A percentile compares a stretch with the other conserved stretches of the same genome.
Conservation (phyloP, 116 monocot species). For the Papilionanthe hybrid region DNA sequence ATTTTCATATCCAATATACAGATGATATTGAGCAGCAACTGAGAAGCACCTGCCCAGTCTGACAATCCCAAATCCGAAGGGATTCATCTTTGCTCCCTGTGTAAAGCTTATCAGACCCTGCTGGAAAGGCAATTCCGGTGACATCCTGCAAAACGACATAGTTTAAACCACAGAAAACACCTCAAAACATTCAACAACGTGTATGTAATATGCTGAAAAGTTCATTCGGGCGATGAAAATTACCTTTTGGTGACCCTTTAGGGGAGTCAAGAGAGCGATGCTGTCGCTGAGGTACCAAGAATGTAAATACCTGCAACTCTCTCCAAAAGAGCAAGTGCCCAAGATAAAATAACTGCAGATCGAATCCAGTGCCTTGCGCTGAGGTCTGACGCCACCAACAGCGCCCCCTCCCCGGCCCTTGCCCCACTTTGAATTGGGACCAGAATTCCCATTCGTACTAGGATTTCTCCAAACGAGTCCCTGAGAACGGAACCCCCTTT, state of each 20-base stretch:
- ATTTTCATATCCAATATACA: not conserved
- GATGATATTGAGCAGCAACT: not conserved
- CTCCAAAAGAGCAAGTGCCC: slow-evolving; percentile 65
- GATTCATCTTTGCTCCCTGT: slow-evolving; percentile 78
- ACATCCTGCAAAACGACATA: slow-evolving; percentile 39
- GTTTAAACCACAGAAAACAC: not conserved
- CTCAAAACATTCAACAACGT: not conserved
- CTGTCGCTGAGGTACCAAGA: slow-evolving; percentile 61
- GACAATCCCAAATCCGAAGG: slow-evolving; percentile 81
- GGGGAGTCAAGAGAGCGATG: slow-evolving; percentile 55
- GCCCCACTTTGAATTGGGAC: slow-evolving; percentile 56
- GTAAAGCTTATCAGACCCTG: slow-evolving; percentile 78
- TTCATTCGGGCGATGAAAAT: not conserved
- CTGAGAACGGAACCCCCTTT: slow-evolving; percentile 14
- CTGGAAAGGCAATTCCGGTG: slow-evolving; percentile 77
- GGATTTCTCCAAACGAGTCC: slow-evolving; percentile 49
- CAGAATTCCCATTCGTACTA: slow-evolving; percentile 12
- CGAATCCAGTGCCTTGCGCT: slow-evolving; percentile 14
- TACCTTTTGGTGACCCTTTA: slow-evolving; percentile 88
- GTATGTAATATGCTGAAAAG: not conserved
- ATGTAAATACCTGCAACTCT: slow-evolving; percentile 66
- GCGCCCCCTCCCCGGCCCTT: slow-evolving; percentile 28
- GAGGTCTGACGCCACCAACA: slow-evolving; percentile 3
- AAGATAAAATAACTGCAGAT: slow-evolving; percentile 59
- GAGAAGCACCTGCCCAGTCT: slow-evolving; percentile 61